Conservation (phyloP, 768 basidiomycete species). For the Polyporus arcularius region DNA sequence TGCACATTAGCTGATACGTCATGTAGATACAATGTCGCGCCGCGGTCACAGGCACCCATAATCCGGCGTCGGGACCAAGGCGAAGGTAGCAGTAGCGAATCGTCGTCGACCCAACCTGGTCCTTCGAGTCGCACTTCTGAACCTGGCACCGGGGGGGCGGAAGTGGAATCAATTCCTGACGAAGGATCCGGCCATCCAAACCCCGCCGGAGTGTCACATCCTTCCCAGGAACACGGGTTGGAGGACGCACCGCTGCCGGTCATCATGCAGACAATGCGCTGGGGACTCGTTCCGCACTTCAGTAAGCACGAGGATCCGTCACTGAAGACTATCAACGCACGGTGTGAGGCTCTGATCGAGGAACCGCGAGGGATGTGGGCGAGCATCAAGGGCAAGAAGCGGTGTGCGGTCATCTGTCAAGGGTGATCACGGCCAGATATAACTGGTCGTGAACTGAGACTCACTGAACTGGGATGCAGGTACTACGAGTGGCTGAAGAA, state of each 20-base stretch:
- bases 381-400: conserved; percentile 74
- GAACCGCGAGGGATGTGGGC: conserved; percentile 83
- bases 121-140: neutral
- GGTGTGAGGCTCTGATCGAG: conserved; percentile 76
- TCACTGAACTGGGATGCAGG: conserved; percentile 37
- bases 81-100: conserved; percentile 23
- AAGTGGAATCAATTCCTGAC: no score
- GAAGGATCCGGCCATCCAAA: no score
- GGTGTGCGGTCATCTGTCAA: conserved; percentile 84
- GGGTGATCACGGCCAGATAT: conserved; percentile 45
- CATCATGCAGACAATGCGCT: conserved; percentile 81
- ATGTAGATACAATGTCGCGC: conserved; percentile 78
- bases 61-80: conserved; percentile 48
- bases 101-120: neutral
- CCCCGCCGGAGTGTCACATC: neutral
- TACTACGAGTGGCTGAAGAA: conserved; percentile 96
- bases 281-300: conserved; percentile 90
- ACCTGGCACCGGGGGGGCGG: no score
- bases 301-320: conserved; percentile 71
- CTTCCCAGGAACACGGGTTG: conserved; percentile 14
- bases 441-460: neutral
- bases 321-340: conserved; percentile 88
- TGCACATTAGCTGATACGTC: conserved; percentile 30
- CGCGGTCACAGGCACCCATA: conserved; percentile 77
- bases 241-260: conserved; percentile 26